Evolutionary conservation across 202 grass and related monocot genomes (phyloP).

Genomic region (Schoenoplectus triqueter): DNA sequence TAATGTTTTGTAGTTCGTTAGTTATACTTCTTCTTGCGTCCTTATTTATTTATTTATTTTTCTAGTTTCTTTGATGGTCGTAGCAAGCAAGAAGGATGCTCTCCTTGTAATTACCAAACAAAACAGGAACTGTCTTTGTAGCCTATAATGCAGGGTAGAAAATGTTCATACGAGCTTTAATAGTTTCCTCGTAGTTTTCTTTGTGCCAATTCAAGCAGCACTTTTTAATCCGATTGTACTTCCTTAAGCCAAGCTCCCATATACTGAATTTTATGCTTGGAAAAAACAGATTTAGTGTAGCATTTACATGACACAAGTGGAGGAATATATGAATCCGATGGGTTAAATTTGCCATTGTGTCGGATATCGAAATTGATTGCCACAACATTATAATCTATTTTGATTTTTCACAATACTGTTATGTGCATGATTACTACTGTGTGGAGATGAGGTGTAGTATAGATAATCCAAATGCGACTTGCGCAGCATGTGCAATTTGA

Average conservation of each 20-base stretch:
- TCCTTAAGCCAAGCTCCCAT: neutral
- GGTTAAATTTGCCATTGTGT: neutral
- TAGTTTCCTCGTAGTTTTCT: neutral
- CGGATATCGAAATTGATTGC: neutral
- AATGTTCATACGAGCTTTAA: slow-evolving; percentile 21
- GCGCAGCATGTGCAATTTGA: slow-evolving; percentile 29
- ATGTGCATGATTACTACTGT: neutral
- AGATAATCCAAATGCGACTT: neutral
- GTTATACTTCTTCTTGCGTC: neutral
- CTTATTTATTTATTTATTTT: neutral
- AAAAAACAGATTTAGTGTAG: neutral
- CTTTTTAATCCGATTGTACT: neutral
- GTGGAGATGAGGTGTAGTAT: neutral
- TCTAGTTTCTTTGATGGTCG: neutral
- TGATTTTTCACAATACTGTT: neutral
- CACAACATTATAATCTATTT: neutral
- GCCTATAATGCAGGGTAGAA: slow-evolving; percentile 16
- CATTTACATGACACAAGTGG: neutral
- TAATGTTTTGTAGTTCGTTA: slow-evolving; percentile 36
- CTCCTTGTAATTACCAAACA: slow-evolving; percentile 11
- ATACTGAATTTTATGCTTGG: neutral
- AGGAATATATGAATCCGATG: neutral
- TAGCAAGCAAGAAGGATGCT: slow-evolving; percentile 30
- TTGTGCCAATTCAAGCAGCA: neutral
- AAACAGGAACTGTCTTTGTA: neutral